These are phyloP conservation scores for Salix koriyanagi DNA, from an alignment of 345 rosid genomes.

Conservation along the genomic window DNA sequence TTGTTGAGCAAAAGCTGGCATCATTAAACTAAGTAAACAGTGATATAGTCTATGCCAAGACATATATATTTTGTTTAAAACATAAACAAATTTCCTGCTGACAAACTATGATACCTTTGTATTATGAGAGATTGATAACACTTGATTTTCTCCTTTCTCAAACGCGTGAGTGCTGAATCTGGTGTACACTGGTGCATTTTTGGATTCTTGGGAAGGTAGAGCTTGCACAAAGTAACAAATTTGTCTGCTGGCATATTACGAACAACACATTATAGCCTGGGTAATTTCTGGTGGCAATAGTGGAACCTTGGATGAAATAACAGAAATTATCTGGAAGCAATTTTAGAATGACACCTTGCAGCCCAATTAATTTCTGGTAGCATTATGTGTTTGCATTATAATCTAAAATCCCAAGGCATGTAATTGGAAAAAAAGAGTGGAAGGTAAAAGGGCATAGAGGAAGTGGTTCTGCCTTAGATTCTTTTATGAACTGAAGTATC, in stretches of 20 bases:
- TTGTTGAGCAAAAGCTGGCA: not conserved
- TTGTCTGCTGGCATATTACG: not conserved
- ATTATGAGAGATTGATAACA: not conserved
- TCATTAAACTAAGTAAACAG: not conserved
- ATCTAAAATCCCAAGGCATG: not conserved
- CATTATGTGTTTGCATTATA: not conserved
- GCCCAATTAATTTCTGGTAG: not conserved
- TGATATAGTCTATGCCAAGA: not conserved
- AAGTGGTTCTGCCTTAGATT: not conserved
- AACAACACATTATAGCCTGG: not conserved
- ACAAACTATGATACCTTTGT: not conserved
- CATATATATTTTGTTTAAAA: not conserved
- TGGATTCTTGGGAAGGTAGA: not conserved
- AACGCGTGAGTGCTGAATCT: not conserved
- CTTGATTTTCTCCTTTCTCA: not conserved
- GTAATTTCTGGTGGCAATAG: not conserved
- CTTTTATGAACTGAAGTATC: not conserved
- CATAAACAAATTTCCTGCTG: not conserved
- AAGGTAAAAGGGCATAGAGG: not conserved
- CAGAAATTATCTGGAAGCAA: not conserved
- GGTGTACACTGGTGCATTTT: not conserved
- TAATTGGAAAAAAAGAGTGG: not conserved
- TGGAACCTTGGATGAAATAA: not conserved
- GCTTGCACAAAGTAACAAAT: not conserved
- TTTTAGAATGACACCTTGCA: not conserved